These are phyloP conservation scores for Trichosporon faecale DNA, from an alignment of 1,284 basidiomycete genomes.

Conservation along the genomic window DNA sequence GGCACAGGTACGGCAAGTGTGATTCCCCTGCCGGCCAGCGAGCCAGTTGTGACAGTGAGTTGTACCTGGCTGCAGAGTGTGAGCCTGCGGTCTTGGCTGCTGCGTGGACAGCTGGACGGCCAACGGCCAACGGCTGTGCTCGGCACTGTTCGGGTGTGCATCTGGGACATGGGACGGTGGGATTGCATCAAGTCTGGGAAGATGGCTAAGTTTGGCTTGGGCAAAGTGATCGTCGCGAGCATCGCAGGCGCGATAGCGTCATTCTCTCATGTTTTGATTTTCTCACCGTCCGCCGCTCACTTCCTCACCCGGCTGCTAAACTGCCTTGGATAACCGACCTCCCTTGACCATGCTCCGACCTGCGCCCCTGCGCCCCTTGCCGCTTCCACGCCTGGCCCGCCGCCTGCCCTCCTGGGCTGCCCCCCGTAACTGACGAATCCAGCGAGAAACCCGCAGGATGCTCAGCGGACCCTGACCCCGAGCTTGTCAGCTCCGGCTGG, in stretches of 20 bases:
- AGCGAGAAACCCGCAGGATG: background rate
- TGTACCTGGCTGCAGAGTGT: background rate
- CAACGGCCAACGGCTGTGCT: background rate
- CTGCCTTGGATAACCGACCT: background rate
- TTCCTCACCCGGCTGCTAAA: background rate
- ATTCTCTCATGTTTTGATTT: constrained; percentile 4
- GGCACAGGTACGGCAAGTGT: background rate
- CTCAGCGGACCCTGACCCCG: background rate
- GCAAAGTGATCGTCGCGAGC: background rate
- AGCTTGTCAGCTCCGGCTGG: background rate
- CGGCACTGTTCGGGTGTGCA: background rate
- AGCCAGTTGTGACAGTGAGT: background rate
- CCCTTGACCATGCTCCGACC: background rate
- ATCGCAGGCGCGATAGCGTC: background rate
- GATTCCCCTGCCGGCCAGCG: background rate
- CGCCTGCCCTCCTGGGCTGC: background rate
- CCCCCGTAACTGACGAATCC: constrained; percentile 1
- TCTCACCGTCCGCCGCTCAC: background rate
- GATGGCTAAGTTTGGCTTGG: background rate
- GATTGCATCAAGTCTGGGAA: background rate
- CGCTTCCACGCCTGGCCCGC: background rate
- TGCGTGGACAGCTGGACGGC: background rate
- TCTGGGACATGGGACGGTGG: background rate
- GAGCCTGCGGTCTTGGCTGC: background rate
- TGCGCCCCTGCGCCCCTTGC: background rate